Percentiles rank a stretch among this genome's conserved stretches.
phyloP scores from a whole-genome alignment of 2,329 filamentous ascomycete genomes.

The Pseudocercospora vitis region DNA sequence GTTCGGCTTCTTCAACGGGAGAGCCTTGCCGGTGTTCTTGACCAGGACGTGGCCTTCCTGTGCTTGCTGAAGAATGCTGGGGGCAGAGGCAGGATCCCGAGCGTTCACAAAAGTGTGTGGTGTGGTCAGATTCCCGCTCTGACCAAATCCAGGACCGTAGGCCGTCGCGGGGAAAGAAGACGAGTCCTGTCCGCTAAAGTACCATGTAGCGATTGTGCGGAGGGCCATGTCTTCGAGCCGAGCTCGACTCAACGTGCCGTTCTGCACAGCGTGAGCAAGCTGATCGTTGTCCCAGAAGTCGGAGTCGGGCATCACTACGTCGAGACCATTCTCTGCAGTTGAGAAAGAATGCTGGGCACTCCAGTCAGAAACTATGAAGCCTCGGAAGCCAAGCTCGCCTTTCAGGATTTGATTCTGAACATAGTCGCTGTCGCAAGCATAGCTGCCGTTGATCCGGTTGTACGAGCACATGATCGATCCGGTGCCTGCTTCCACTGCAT shows the following conservation, averaged over 20 bases:
- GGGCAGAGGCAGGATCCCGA: slow-evolving; percentile 48
- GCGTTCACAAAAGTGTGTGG: slow-evolving; percentile 56
- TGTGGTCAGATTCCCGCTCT: slow-evolving; percentile 38
- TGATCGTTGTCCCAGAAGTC: slow-evolving; percentile 23
- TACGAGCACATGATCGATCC: slow-evolving; percentile 68
- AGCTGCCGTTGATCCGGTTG: slow-evolving; percentile 70
- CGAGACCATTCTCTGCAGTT: slow-evolving; percentile 28
- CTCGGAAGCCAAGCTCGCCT: slow-evolving; percentile 50
- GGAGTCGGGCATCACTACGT: slow-evolving; percentile 34
- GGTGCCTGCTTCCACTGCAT: slow-evolving; percentile 50
- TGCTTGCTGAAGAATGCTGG: slow-evolving; percentile 10
- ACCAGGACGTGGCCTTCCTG: slow-evolving; percentile 57
- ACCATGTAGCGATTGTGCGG: slow-evolving; percentile 30
- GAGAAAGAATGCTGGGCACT: slow-evolving; percentile 31
- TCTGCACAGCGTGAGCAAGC: slow-evolving; percentile 33
- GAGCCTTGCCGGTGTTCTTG: slow-evolving; percentile 61
- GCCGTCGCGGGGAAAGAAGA: slow-evolving; percentile 4
- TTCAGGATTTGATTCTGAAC: slow-evolving; percentile 64
- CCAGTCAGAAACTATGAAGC: slow-evolving; percentile 51
- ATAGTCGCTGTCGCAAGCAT: slow-evolving; percentile 64
- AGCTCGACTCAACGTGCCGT: slow-evolving; percentile 30
- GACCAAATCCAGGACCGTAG: slow-evolving; percentile 44
- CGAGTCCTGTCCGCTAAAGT: slow-evolving; percentile 17
- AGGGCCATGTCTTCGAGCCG: slow-evolving; percentile 37
- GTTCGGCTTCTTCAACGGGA: slow-evolving; percentile 52